Evolutionary conservation across 2,329 filamentous ascomycete species (phyloP), one percentile per base, ranked within the genome.

Genomic region (Madurella fahalii): DNA sequence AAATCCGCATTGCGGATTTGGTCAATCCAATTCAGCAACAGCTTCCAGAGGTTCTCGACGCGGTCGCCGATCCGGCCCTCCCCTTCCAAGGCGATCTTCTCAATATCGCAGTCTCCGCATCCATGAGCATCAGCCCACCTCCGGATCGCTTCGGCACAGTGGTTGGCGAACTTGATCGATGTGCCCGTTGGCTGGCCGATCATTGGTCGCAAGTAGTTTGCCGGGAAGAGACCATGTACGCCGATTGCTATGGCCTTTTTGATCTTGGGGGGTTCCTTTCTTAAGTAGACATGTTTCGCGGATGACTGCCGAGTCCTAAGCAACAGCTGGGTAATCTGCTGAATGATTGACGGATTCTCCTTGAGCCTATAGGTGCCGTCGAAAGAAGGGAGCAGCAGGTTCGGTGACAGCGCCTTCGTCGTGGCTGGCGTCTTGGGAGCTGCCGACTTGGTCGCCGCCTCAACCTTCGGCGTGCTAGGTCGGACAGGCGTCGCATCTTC

Each of bases 171-270:
- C 40, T 91, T 86, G 53, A 97, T 84, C 0, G 93, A 97, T 1
- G 94, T 99, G 5, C 94, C 94, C 0, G 92, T 99, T 0, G 94
- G 94, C 64, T 96, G 93, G 0, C 94, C 94, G 15, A 97, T 86
- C 62, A 99, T 88, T 17, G 87, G 88, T n/a, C 94, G 86, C 37
- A 99, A 79, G 41, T 95, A 82, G 0, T 87, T 83, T 0, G 90
- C 90, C 1, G 94, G 94, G 61, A 97, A 96, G 57, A 95, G 87
- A 0, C 94, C 94, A 69, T 99, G 94, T 1, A 99, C 84, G 40
- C 94, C 94, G 61, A 99, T 96, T 1, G 92, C 91, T 5, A 99
- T 79, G 12, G 94, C 94, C 61, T 87, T 94, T 65, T 84, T 90
- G 45, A 97, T 84, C 60, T 81, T 87, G 1, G 84, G 87, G 0